Conservation (phyloP, 345 rosid species). For the Euphorbia tirucalli region DNA sequence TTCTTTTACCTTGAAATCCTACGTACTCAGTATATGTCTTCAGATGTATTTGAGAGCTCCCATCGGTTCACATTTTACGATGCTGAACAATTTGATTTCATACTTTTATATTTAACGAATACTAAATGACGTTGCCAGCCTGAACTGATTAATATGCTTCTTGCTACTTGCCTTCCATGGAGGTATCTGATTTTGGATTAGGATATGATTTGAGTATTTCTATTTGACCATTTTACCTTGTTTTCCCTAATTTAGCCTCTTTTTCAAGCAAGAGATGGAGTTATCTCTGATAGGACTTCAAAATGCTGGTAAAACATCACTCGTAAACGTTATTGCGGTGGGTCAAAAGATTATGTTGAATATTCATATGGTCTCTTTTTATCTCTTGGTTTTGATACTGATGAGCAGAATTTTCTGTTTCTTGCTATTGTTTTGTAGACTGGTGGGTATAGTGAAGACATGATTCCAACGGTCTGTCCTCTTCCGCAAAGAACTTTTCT, state of each 20-base stretch:
- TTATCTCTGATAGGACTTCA: constrained; percentile 85
- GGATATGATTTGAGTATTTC: not conserved
- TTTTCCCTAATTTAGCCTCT: constrained; percentile 48
- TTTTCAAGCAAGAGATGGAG: constrained; percentile 89
- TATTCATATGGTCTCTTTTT: constrained; percentile 3
- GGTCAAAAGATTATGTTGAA: constrained; percentile 25
- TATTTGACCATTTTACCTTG: not conserved
- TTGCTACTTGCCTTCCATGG: not conserved
- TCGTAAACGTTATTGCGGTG: constrained; percentile 76
- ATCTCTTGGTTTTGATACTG: constrained; percentile 18
- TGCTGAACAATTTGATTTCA: no score
- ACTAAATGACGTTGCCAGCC: not conserved
- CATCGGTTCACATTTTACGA: no score
- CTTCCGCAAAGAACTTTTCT: constrained; percentile 9
- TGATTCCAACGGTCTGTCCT: constrained; percentile 75
- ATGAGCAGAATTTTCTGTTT: constrained; percentile 12
- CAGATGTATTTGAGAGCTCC: no score
- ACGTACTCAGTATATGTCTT: not conserved
- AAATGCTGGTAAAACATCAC: constrained; percentile 86
- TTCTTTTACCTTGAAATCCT: not conserved
- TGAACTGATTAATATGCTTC: not conserved
- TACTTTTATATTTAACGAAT: no score
- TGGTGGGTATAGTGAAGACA: constrained; percentile 89
- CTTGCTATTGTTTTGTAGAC: constrained; percentile 43
- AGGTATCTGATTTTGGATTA: not conserved